Evolutionary conservation across 2,329 filamentous ascomycete species (phyloP).

Genomic region (Diplodia mutila): DNA sequence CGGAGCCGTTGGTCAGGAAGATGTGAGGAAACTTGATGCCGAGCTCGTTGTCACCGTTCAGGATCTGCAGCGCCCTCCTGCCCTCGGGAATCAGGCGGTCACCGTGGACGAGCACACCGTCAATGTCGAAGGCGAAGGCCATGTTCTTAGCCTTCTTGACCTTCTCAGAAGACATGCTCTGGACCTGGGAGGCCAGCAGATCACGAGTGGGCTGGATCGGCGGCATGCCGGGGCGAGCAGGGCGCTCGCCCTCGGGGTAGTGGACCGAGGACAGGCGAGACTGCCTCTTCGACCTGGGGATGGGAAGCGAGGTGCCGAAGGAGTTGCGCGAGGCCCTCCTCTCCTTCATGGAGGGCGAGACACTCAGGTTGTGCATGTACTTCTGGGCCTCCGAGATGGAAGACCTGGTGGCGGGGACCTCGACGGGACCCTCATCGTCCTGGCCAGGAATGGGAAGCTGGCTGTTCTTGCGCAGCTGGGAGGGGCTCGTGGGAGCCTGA

Average conservation of each 20-base stretch:
- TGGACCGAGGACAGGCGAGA: slow-evolving; percentile 69
- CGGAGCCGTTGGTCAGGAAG: slow-evolving; percentile 75
- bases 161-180: slow-evolving; percentile 68
- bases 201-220: slow-evolving; percentile 65
- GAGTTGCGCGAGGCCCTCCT: slow-evolving; percentile 74
- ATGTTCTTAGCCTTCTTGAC: slow-evolving; percentile 74
- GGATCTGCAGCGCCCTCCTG: slow-evolving; percentile 67
- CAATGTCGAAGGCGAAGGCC: slow-evolving; percentile 79
- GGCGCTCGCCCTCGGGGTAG: slow-evolving; percentile 49
- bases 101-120: slow-evolving; percentile 75
- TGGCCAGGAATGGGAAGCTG: slow-evolving; percentile 51
- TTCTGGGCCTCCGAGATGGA: slow-evolving; percentile 68
- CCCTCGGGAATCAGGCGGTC: slow-evolving; percentile 72
- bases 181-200: slow-evolving; percentile 70
- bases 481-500: slow-evolving; percentile 38
- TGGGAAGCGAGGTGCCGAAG: slow-evolving; percentile 73
- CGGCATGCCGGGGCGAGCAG: slow-evolving; percentile 60
- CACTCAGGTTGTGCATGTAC: slow-evolving; percentile 75
- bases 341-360: slow-evolving; percentile 69
- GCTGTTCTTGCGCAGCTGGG: slow-evolving; percentile 33
- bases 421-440: slow-evolving; percentile 51
- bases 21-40: slow-evolving; percentile 78
- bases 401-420: slow-evolving; percentile 70
- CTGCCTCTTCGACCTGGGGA: slow-evolving; percentile 70
- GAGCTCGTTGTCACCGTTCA: slow-evolving; percentile 76